Evolutionary conservation across 2,329 filamentous ascomycete genomes (phyloP).

Genomic region (Pseudogymnoascus sp.): DNA sequence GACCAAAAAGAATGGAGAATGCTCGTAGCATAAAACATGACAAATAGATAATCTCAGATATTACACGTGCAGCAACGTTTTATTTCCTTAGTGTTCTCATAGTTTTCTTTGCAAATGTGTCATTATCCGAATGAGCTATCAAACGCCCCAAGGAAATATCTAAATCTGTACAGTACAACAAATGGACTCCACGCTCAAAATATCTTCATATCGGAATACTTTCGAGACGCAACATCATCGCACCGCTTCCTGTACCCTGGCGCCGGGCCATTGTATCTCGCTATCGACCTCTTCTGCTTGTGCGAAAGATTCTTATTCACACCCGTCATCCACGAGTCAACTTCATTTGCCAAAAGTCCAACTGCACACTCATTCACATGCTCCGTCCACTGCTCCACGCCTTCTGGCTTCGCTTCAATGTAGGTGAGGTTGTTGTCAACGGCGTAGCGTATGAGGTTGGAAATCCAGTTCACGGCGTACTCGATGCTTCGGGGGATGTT

Average conservation of each 20-base stretch:
- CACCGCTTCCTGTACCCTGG: conserved; percentile 36
- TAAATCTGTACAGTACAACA: neutral
- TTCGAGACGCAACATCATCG: conserved; percentile 24
- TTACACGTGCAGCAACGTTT: neutral
- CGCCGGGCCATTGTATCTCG: conserved; percentile 39
- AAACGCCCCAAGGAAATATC: neutral
- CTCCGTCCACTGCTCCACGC: conserved; percentile 36
- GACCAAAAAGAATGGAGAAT: neutral
- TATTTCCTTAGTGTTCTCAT: neutral
- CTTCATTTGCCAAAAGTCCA: conserved; percentile 39
- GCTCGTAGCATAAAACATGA: neutral
- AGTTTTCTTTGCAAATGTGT: conserved; percentile 15
- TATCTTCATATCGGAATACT: conserved; percentile 18
- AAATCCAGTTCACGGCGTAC: conserved; percentile 35
- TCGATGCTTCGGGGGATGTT: conserved; percentile 37
- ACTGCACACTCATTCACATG: conserved; percentile 41
- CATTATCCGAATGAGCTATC: neutral
- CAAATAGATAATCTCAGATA: neutral
- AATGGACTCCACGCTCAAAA: conserved; percentile 16
- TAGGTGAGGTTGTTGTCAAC: conserved; percentile 29
- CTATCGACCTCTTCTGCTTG: conserved; percentile 39
- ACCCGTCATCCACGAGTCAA: conserved; percentile 49
- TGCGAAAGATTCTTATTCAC: conserved; percentile 43
- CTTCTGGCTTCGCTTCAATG: conserved; percentile 35
- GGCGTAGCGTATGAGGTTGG: conserved; percentile 30